Evolutionary conservation across 1,139 yeast genomes (phyloP).

Genomic region (Saccharomyces hybrid): DNA sequence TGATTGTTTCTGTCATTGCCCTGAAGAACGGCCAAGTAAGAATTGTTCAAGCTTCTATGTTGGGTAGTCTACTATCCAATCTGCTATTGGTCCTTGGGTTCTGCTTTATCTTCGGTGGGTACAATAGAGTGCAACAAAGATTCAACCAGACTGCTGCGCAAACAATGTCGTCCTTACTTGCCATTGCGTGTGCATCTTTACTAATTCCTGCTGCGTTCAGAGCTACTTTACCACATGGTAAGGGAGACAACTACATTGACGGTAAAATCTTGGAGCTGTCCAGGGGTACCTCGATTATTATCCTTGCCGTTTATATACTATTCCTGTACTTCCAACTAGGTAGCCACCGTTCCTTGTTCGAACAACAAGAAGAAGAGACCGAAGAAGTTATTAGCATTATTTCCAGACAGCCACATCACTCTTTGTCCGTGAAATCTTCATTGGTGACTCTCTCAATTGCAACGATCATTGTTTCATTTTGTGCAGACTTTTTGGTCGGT

Average conservation of each 20-base stretch:
- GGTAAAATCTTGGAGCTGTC: slow-evolving; percentile 65
- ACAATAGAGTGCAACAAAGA: slow-evolving; percentile 73
- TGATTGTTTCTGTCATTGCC: slow-evolving; percentile 89
- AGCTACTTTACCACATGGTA: slow-evolving; percentile 58
- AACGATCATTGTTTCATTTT: slow-evolving; percentile 74
- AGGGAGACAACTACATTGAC: slow-evolving; percentile 32
- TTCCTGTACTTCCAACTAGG: slow-evolving; percentile 81
- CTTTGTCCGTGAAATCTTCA: slow-evolving; percentile 22
- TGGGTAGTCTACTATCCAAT: slow-evolving; percentile 87
- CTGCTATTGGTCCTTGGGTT: slow-evolving; percentile 84
- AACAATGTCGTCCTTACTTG: slow-evolving; percentile 91
- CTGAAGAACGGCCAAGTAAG: slow-evolving; percentile 77
- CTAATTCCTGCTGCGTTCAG: slow-evolving; percentile 95
- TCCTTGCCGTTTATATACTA: slow-evolving; percentile 68
- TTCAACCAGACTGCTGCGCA: slow-evolving; percentile 97
- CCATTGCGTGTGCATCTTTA: slow-evolving; percentile 80
- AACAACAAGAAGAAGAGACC: slow-evolving; percentile 36
- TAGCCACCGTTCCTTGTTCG: slow-evolving; percentile 68
- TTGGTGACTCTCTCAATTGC: slow-evolving; percentile 42
- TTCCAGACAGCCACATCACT: slow-evolving; percentile 17
- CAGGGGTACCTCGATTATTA: slow-evolving; percentile 76
- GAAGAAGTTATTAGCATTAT: slow-evolving; percentile 29
- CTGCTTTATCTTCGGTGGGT: slow-evolving; percentile 90
- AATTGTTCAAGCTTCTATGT: slow-evolving; percentile 94
- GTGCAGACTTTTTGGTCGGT: slow-evolving; percentile 91